Conservation (phyloP, 306 rosid genomes). For the Cyamopsis tetragonoloba region DNA sequence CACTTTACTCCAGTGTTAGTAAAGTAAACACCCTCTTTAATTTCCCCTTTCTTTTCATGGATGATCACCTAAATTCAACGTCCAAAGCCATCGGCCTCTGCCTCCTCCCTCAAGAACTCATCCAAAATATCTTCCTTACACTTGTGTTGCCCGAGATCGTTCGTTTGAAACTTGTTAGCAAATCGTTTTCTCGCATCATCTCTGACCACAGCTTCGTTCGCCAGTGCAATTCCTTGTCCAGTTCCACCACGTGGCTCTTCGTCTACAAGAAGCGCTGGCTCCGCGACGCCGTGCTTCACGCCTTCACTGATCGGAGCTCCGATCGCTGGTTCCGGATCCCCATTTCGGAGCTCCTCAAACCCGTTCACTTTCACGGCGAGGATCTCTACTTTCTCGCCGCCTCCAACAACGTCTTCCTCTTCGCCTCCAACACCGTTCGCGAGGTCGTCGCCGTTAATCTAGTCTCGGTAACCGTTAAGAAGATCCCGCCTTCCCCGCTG, state of each 20-base stretch:
- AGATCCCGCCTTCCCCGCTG: constrained; percentile 53
- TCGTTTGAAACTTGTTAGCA: constrained; percentile 27
- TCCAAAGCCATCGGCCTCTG: constrained; percentile 46
- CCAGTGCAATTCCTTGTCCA: constrained; percentile 41
- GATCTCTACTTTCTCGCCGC: constrained; percentile 56
- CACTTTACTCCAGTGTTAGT: background rate
- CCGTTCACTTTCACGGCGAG: constrained; percentile 39
- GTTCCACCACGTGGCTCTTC: constrained; percentile 58
- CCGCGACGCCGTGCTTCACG: constrained; percentile 54
- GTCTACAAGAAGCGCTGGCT: constrained; percentile 66
- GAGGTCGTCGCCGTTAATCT: constrained; percentile 53
- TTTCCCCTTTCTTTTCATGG: constrained; percentile 26
- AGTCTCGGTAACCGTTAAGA: constrained; percentile 40
- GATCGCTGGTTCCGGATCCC: constrained; percentile 59
- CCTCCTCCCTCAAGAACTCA: constrained; percentile 53
- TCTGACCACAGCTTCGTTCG: constrained; percentile 45
- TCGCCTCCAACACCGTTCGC: constrained; percentile 47
- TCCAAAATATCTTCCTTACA: constrained; percentile 47
- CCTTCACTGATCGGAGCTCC: constrained; percentile 49
- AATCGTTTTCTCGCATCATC: constrained; percentile 28
- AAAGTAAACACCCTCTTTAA: background rate
- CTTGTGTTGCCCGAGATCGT: constrained; percentile 39
- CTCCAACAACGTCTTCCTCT: constrained; percentile 43
- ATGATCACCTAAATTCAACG: constrained; percentile 36
- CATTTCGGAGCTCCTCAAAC: constrained; percentile 40